Evolutionary conservation across 352 stramenopile species (phyloP).

Genomic region (Phytophthora ohioensis): DNA sequence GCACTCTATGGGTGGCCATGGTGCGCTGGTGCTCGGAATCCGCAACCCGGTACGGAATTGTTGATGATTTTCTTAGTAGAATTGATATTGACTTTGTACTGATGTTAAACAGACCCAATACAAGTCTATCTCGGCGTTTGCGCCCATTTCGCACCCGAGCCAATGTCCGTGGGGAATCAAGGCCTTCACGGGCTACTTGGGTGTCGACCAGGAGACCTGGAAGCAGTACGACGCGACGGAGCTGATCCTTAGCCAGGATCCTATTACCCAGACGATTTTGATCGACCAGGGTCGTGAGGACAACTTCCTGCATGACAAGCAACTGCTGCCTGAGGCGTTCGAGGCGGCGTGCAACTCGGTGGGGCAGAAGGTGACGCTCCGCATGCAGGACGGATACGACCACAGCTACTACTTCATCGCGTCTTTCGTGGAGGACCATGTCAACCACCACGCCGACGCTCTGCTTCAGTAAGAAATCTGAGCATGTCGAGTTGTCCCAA

Average conservation of each 20-base stretch:
- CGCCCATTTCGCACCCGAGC: conserved; percentile 96
- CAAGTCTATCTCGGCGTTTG: conserved; percentile 95
- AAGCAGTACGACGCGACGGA: conserved; percentile 94
- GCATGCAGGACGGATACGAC: conserved; percentile 94
- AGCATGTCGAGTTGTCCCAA: neutral
- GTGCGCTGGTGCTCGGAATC: conserved; percentile 96
- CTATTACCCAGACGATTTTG: conserved; percentile 79
- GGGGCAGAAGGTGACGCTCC: conserved; percentile 83
- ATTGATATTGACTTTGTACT: conserved; percentile 14
- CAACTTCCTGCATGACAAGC: conserved; percentile 89
- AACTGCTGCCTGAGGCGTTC: conserved; percentile 93
- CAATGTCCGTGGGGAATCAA: conserved; percentile 98
- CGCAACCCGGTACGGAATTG: conserved; percentile 67
- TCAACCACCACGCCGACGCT: conserved; percentile 93
- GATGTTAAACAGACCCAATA: conserved; percentile 66
- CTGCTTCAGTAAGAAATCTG: conserved; percentile 63
- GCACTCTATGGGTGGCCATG: conserved; percentile 98
- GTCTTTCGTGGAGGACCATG: conserved; percentile 96
- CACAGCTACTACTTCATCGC: conserved; percentile 99
- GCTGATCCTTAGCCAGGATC: conserved; percentile 79
- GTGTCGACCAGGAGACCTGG: conserved; percentile 87
- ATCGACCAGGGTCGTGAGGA: conserved; percentile 93
- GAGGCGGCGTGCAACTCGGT: conserved; percentile 83
- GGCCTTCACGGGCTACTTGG: conserved; percentile 97
- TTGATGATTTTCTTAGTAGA: neutral